A percentile compares a stretch with the other conserved stretches of the same genome.
Conservation (phyloP, 2,329 filamentous ascomycete genomes). For the Fusarium tjaetaba region DNA sequence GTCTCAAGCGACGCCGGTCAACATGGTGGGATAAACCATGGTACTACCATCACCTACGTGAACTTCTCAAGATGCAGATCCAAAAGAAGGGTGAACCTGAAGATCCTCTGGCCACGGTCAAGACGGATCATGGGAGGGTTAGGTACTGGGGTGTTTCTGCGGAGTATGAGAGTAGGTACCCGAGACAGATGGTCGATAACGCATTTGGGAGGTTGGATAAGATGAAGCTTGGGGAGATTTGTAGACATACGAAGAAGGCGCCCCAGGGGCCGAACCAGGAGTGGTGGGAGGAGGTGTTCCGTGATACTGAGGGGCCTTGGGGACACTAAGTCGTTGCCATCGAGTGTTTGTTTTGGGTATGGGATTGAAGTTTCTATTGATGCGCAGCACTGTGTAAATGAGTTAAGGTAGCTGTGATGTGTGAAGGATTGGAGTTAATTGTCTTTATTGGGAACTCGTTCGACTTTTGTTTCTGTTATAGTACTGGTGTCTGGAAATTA, state of each 20-base stretch:
- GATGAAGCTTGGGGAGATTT: neutral
- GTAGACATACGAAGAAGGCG: neutral
- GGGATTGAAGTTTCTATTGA: neutral
- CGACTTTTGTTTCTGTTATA: neutral
- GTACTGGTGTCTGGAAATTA: neutral
- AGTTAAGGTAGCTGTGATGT: neutral
- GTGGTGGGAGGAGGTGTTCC: conserved; percentile 12
- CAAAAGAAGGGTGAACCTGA: neutral
- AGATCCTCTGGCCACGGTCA: neutral
- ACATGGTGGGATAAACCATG: conserved; percentile 14
- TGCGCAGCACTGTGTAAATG: neutral
- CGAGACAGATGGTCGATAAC: neutral
- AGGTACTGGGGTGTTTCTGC: conserved; percentile 2
- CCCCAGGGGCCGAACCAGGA: neutral
- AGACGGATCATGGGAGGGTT: neutral
- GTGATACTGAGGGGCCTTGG: neutral
- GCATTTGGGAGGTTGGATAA: neutral
- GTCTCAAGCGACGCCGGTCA: neutral
- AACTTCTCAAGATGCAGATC: neutral
- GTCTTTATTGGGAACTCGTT: neutral
- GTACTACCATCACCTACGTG: neutral
- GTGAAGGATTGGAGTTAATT: neutral
- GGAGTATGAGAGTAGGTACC: neutral
- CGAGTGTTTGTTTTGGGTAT: too few species aligned
- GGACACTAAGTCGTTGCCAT: neutral